Evolutionary conservation across 768 basidiomycete genomes (phyloP), one percentile per base, ranked within the genome.

Genomic region (Psilocybe azurescens): DNA sequence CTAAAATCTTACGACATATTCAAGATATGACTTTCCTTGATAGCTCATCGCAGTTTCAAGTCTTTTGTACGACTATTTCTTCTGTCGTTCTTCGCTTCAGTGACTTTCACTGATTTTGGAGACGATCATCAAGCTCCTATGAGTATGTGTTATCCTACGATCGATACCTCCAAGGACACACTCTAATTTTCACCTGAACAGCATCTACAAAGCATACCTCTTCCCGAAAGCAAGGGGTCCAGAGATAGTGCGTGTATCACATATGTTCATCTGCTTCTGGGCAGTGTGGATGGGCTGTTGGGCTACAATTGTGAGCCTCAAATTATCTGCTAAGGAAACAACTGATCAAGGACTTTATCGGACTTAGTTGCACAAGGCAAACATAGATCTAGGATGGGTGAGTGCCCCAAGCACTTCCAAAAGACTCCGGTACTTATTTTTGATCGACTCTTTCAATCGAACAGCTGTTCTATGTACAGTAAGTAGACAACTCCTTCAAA

Each of bases 371-470:
- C 75, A 81, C 61, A 78, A 78, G 61, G 81, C 72, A 18, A 75
- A 73, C 20, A 81, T 83, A 39, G 79, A 82, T 52, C 73, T 83
- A 5, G 80, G 81, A 51, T 82, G 81, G 81, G 79, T 82, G 60
- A 64, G 76, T 62, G 36, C 24, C 20, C 41, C 11, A 14, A n/a
- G 2, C 30, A 53, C 16, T 36, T 38, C n/a, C 32, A 41, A 4
- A 8, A 10, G 24, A 1, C 24, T 53, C 47, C 24, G 13, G 8
- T 53, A 8, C 32, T 20, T 24, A n/a, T 36, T 33, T 4, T 53
- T 3, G 32, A 0, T 14, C n/a, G 16, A 11, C 33, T 13, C 30
- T n/a, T 41, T 32, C 33, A 36, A 36, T 36, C 33, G 7, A 20
- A 52, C 16, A 67, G 73, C 70, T 84, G 10, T 83, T 78, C 64